Base-by-base conservation (phyloP, 805 yeast genomes). In the Saccharomyces kudriavzevii region DNA sequence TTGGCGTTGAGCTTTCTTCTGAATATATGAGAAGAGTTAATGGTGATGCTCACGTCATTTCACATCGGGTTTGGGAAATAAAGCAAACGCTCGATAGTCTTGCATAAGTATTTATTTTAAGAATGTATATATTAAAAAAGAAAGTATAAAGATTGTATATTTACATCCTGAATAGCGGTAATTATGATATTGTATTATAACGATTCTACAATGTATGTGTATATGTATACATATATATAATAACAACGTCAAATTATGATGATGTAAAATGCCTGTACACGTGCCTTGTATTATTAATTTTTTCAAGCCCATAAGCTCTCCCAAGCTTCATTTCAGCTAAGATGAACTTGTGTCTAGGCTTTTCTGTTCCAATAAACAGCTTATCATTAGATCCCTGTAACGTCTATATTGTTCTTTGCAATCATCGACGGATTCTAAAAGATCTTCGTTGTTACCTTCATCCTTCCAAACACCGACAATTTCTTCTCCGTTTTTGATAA, bases 391-490 rank as follows among this genome's bases (percentile, higher is more conserved):
- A 9, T 55, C 49, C 49, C 63, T 66, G 30, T 63, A 62, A 30
- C 52, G 40, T 11, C 56, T 46, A 47, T 62, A 67, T 26, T 60
- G 61, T 22, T 60, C 60, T 54, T 72, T 74, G 54, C 87, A 79
- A 27, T 71, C 71, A n/a, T 70, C 71, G 10, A 82, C 61, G 45
- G 77, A 55, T 6, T 50, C 55, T 14, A 29, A 31, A 10, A 64
- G 51, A 17, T 60, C 61, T 0, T 61, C 54, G 45, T 56, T 58
- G 20, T 58, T 61, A 14, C 67, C 66, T 8, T 73, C 68, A 49
- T 77, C 79, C 51, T 76, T 68, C 82, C 86, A 78, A 46, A 85
- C 64, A 3, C 89, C 86, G 22, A 83, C 80, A 26, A 86, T 74
- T 58, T 81, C 84, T 54, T 76, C 75, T 52, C 79, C 79, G 63